These are phyloP conservation scores for Spiraea crenata DNA, from an alignment of 331 rosid genomes.

Conservation along the genomic window DNA sequence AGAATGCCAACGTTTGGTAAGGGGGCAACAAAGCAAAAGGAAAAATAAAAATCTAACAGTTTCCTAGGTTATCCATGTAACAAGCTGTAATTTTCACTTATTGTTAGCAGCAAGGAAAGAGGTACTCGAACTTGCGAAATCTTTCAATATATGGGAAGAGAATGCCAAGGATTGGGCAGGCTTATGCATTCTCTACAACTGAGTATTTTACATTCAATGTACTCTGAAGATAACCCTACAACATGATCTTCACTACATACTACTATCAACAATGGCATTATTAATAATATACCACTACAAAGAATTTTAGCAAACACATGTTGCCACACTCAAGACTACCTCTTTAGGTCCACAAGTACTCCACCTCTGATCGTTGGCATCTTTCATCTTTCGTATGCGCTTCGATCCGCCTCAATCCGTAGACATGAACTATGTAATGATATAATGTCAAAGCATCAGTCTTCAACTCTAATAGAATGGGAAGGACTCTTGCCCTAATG, in stretches of 20 bases:
- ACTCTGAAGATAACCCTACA: constrained; percentile 2
- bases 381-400: not conserved
- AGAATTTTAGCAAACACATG: not conserved
- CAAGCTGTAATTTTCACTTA: too few relatives aligned
- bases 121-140: too few relatives aligned
- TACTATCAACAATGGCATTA: not conserved
- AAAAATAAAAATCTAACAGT: too few relatives aligned
- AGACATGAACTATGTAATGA: not conserved
- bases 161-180: not conserved
- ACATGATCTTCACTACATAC: not conserved
- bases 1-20: too few relatives aligned
- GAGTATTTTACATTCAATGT: not conserved
- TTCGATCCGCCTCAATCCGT: not conserved
- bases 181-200: not conserved
- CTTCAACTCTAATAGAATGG: constrained; percentile 7
- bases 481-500: not conserved
- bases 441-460: constrained; percentile 19
- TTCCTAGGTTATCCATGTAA: too few relatives aligned
- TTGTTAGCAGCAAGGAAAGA: too few relatives aligned
- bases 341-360: not conserved
- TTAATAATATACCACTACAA: not conserved
- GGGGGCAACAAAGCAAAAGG: too few relatives aligned
- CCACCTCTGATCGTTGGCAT: not conserved
- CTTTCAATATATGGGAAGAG: too few relatives aligned
- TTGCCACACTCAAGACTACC: not conserved